These are phyloP conservation scores for Suillus decipiens DNA, from an alignment of 768 basidiomycete genomes.

Conservation along the genomic window DNA sequence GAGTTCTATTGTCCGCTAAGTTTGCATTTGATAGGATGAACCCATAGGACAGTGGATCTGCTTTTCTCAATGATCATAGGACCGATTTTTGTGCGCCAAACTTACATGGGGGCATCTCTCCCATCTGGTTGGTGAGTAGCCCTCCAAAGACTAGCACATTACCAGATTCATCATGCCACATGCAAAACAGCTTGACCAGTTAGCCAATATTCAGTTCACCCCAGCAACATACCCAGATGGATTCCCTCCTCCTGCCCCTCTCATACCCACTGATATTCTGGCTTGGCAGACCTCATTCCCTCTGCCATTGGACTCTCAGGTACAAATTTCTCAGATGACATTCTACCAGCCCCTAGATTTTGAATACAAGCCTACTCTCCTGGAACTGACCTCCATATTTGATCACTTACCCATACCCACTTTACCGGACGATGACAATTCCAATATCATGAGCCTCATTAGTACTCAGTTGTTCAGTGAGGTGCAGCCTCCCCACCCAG, in stretches of 20 bases:
- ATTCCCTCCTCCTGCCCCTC: neutral
- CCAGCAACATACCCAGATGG: neutral
- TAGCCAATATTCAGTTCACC: neutral
- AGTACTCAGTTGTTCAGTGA: too few relatives aligned
- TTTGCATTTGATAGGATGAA: neutral
- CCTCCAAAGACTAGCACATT: neutral
- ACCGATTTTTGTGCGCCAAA: neutral
- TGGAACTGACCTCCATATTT: neutral
- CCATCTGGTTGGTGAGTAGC: neutral
- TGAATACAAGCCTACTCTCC: neutral
- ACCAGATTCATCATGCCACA: neutral
- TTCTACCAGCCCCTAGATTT: neutral
- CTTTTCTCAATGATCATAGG: neutral
- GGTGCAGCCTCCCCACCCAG: too few relatives aligned
- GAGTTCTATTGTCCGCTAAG: neutral
- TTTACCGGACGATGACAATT: neutral
- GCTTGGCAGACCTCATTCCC: neutral
- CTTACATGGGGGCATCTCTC: neutral
- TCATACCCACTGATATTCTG: neutral
- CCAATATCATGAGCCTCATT: too few relatives aligned
- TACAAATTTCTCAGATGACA: too few relatives aligned
- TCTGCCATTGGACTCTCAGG: neutral
- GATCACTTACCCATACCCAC: neutral
- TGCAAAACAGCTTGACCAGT: neutral
- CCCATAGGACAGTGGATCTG: rapidly evolving